Evolutionary conservation across 331 rosid species (phyloP).

Genomic region (Dryas integrifolia): DNA sequence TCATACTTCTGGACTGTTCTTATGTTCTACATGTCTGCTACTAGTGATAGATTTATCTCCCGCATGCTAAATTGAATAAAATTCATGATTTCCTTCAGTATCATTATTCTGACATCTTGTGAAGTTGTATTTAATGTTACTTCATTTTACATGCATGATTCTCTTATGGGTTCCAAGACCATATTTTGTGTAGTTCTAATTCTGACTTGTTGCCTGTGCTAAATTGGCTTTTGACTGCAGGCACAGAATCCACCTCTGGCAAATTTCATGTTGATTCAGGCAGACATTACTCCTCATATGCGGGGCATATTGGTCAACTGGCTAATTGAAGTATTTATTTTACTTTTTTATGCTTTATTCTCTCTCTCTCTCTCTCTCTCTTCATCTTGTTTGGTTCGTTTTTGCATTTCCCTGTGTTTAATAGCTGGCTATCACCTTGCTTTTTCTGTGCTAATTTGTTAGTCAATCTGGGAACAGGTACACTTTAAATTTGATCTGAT

Average conservation of each 20-base stretch:
- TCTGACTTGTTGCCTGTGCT: background rate
- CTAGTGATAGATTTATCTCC: background rate
- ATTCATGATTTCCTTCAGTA: background rate
- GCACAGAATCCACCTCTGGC: slow-evolving; percentile 48
- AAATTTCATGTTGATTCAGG: slow-evolving; percentile 68
- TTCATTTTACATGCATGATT: background rate
- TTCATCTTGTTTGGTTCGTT: background rate
- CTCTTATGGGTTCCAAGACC: background rate
- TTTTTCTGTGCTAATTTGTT: slow-evolving; percentile 22
- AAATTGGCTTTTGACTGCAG: slow-evolving; percentile 37
- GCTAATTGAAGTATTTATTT: slow-evolving; percentile 71
- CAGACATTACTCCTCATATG: slow-evolving; percentile 66
- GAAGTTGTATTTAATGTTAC: background rate
- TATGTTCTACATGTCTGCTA: background rate
- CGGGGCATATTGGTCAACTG: slow-evolving; percentile 87
- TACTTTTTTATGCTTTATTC: slow-evolving; percentile 15
- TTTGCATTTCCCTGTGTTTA: slow-evolving; percentile 2
- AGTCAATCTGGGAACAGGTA: slow-evolving; percentile 49
- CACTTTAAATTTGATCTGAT: slow-evolving; percentile 82
- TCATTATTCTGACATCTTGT: background rate
- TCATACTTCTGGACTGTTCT: background rate
- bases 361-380: background rate
- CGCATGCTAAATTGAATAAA: background rate
- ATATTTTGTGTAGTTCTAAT: background rate
- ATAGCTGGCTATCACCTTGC: slow-evolving; percentile 6